Percentiles rank a stretch among this genome's conserved stretches.
phyloP scores from a whole-genome alignment of 805 yeast genomes.

The Ogataea thermomethanolica region DNA sequence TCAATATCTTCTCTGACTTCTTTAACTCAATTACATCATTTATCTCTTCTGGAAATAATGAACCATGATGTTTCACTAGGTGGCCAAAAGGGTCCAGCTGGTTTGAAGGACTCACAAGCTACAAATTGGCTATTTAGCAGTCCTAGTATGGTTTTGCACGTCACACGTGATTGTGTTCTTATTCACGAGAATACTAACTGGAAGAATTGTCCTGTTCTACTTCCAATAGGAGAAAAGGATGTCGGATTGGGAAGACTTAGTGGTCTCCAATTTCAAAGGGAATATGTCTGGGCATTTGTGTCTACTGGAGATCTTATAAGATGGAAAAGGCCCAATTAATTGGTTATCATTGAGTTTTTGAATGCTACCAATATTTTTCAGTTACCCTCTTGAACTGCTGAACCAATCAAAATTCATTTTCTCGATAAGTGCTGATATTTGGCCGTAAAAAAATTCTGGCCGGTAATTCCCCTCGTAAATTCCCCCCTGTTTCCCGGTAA shows the following conservation, averaged over 20 bases:
- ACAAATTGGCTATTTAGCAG: background rate
- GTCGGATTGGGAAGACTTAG: conserved; percentile 33
- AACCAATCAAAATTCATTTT: too few relatives aligned
- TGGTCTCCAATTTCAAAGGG: conserved; percentile 30
- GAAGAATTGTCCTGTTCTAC: conserved; percentile 28
- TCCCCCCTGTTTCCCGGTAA: conserved; percentile 4
- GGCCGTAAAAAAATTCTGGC: background rate
- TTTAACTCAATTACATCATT: conserved; percentile 21
- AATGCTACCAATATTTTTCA: background rate
- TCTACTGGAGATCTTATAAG: conserved; percentile 37
- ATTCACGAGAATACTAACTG: conserved; percentile 28
- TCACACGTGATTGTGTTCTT: conserved; percentile 3
- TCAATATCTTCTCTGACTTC: conserved; percentile 32
- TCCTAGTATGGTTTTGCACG: background rate
- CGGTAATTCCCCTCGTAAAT: background rate
- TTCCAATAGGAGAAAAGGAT: conserved; percentile 34
- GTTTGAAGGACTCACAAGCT: background rate
- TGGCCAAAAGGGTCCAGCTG: background rate
- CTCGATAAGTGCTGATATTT: background rate
- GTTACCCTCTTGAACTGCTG: conserved; percentile 3
- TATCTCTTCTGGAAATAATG: conserved; percentile 28
- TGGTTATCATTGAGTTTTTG: background rate
- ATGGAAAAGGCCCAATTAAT: conserved; percentile 34
- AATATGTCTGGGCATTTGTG: conserved; percentile 36
- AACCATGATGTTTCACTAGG: conserved; percentile 19